phyloP scores from a whole-genome alignment of 257 asterid genomes.

The Jacaranda mimosifolia region DNA sequence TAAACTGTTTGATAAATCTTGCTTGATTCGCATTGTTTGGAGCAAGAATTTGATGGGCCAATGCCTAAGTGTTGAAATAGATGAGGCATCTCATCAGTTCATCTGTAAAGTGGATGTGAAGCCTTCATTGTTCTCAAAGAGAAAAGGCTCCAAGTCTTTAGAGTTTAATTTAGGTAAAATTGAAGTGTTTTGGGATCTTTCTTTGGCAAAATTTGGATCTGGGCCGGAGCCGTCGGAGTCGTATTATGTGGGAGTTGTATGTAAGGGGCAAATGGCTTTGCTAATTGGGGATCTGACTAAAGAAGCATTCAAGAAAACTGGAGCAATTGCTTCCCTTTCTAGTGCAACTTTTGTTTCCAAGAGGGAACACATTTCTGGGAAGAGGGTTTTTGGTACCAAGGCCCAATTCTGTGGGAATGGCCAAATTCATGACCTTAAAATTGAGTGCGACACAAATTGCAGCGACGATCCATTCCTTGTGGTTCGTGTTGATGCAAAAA shows the following conservation, averaged over 20 bases:
- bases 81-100: constrained; percentile 68
- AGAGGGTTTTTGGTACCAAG: constrained; percentile 66
- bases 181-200: constrained; percentile 85
- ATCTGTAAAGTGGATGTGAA: constrained; percentile 78
- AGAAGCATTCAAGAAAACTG: constrained; percentile 77
- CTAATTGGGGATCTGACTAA: constrained; percentile 75
- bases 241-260: constrained; percentile 71
- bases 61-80: constrained; percentile 81
- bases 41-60: constrained; percentile 93
- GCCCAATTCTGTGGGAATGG: constrained; percentile 76
- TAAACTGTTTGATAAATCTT: constrained; percentile 70
- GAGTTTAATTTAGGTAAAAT: constrained; percentile 61
- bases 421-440: constrained; percentile 68
- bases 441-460: constrained; percentile 66
- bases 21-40: constrained; percentile 70
- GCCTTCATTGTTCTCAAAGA: constrained; percentile 81
- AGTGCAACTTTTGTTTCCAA: constrained; percentile 63
- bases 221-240: constrained; percentile 84
- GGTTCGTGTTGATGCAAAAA: constrained; percentile 66
- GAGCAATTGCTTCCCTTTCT: constrained; percentile 47
- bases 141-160: constrained; percentile 79
- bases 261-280: constrained; percentile 64
- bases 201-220: constrained; percentile 73
- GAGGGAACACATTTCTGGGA: constrained; percentile 78
- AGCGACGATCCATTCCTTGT: constrained; percentile 65